A percentile compares a stretch with the other conserved stretches of the same genome.
Conservation (phyloP, 192 early-diverging fungal species). For the Linnemannia hyalina region DNA sequence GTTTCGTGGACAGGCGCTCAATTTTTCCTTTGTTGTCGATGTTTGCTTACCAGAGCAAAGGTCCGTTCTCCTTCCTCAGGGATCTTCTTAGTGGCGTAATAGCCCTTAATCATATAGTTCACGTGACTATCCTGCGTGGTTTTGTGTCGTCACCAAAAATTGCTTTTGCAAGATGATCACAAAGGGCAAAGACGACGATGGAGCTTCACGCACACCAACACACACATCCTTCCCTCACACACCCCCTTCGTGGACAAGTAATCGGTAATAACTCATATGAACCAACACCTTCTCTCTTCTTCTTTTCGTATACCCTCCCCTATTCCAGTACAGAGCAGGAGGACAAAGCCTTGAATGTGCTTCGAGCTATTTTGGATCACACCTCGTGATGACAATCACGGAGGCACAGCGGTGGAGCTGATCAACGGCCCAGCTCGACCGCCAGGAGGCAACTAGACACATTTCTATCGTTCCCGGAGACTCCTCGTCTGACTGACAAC, state of each 20-base stretch:
- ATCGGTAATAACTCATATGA: conserved; percentile 25
- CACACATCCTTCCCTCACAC: not conserved
- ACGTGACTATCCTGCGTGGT: not conserved
- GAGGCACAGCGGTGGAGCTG: not conserved
- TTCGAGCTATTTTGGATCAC: not conserved
- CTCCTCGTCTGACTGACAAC: not conserved
- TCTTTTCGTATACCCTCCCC: not conserved
- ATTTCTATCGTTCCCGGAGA: not conserved
- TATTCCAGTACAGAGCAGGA: not conserved
- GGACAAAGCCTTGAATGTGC: not conserved
- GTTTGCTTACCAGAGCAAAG: not conserved
- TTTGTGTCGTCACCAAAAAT: too few relatives aligned
- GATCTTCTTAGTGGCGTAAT: not conserved
- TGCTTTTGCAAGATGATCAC: too few relatives aligned
- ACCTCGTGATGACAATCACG: not conserved
- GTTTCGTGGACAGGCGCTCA: too few relatives aligned
- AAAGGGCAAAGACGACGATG: not conserved
- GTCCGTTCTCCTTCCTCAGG: not conserved
- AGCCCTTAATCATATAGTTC: not conserved
- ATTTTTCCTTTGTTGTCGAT: too few relatives aligned
- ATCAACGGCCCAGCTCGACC: not conserved
- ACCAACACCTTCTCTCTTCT: conserved; percentile 4
- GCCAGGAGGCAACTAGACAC: not conserved
- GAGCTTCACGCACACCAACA: not conserved
- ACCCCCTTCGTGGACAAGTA: conserved; percentile 13